These are phyloP conservation scores for Lanmaoa pseudosensibilis DNA, from an alignment of 768 basidiomycete species.

Conservation along the genomic window DNA sequence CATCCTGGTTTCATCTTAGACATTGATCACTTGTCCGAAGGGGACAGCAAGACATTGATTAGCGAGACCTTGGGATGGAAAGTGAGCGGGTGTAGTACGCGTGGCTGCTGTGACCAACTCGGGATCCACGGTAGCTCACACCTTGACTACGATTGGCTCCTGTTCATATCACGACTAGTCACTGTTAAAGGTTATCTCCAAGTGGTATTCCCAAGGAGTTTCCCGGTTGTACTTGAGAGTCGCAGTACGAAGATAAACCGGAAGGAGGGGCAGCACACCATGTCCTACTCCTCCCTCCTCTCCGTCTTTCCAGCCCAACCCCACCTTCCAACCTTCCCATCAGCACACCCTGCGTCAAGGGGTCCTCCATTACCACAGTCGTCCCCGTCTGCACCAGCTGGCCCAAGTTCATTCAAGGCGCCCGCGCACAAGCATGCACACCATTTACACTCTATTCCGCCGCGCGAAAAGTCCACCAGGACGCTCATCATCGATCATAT, in stretches of 20 bases:
- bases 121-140: no score
- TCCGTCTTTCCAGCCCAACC: slow-evolving; percentile 19
- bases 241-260: slow-evolving; percentile 24
- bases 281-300: slow-evolving; percentile 34
- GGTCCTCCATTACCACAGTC: slow-evolving; percentile 8
- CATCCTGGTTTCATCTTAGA: no score
- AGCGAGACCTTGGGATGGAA: no score
- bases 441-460: slow-evolving; percentile 83
- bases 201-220: background rate
- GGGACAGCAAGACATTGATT: no score
- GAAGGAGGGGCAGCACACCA: slow-evolving; percentile 9
- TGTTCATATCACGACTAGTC: background rate
- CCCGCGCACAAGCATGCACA: slow-evolving; percentile 89
- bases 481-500: slow-evolving; percentile 87
- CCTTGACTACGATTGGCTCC: background rate
- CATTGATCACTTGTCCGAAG: no score
- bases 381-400: slow-evolving; percentile 16
- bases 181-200: no score
- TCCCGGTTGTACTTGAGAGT: slow-evolving; percentile 3
- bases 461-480: slow-evolving; percentile 84
- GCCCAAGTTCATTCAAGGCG: slow-evolving; percentile 49
- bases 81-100: background rate
- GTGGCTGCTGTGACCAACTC: no score
- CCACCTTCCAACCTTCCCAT: slow-evolving; percentile 20
- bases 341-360: slow-evolving; percentile 9